phyloP scores from a whole-genome alignment of 306 rosid species.

The Canavalia ensiformis region DNA sequence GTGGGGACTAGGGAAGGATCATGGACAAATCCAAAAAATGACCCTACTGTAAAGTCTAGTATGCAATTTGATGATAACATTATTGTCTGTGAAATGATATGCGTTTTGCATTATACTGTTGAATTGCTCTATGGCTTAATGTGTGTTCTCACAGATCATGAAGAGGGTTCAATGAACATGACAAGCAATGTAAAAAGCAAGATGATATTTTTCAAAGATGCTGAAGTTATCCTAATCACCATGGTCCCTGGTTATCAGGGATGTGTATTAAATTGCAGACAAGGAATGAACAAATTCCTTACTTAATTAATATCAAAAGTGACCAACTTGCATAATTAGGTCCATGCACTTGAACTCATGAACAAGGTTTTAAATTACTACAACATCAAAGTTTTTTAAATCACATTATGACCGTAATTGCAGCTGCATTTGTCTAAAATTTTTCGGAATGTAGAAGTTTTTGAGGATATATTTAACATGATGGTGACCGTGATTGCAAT shows the following conservation, averaged over 20 bases:
- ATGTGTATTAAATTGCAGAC: conserved; percentile 16
- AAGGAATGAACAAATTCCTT: conserved; percentile 14
- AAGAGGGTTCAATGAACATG: conserved; percentile 51
- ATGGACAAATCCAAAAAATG: conserved; percentile 32
- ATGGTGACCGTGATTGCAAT: too few relatives aligned
- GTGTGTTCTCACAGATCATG: neutral
- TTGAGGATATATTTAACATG: too few relatives aligned
- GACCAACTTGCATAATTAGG: conserved; percentile 26
- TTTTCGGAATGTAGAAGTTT: neutral
- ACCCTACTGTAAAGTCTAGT: conserved; percentile 11
- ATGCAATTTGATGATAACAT: conserved; percentile 8
- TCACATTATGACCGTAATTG: neutral
- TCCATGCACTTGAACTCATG: neutral
- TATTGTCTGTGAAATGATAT: conserved; percentile 21
- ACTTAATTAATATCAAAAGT: conserved; percentile 1
- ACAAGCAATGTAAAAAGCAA: conserved; percentile 18
- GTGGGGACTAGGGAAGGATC: conserved; percentile 3
- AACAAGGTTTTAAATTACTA: neutral
- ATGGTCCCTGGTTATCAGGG: conserved; percentile 2
- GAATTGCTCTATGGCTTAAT: conserved; percentile 9
- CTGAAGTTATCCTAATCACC: conserved; percentile 16
- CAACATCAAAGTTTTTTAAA: neutral
- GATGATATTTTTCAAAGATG: conserved; percentile 31
- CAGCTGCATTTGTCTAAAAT: neutral
- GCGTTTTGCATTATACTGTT: neutral